Evolutionary conservation across 495 filamentous ascomycete genomes (phyloP).

Genomic region (Xylaria acuta): DNA sequence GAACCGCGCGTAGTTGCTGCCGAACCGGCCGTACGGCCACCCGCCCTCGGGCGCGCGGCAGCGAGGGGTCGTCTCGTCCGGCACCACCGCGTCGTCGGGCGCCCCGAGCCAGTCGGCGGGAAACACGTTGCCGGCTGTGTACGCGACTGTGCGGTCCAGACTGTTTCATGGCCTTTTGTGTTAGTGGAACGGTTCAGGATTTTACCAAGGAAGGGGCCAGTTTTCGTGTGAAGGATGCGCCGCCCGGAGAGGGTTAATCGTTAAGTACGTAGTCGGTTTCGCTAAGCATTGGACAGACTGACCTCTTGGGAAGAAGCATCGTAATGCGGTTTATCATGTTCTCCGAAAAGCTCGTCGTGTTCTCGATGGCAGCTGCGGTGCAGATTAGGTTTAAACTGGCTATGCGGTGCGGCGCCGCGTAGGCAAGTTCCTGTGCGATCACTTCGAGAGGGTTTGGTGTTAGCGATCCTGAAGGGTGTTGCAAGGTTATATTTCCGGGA

Average conservation of each 20-base stretch:
- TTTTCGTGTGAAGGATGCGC: not conserved
- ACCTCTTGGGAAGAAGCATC: constrained; percentile 70
- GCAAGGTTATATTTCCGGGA: not conserved
- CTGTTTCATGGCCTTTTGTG: constrained; percentile 23
- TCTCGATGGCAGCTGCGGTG: constrained; percentile 74
- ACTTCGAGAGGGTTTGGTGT: constrained; percentile 70
- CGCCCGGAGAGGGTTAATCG: not conserved
- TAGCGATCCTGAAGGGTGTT: not conserved
- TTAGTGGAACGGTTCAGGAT: not conserved
- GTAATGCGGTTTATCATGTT: constrained; percentile 71
- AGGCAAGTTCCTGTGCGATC: constrained; percentile 83
- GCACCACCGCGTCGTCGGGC: constrained; percentile 63
- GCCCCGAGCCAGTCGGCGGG: constrained; percentile 61
- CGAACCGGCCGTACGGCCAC: constrained; percentile 58
- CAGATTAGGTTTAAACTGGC: constrained; percentile 71
- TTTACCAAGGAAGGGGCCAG: not conserved
- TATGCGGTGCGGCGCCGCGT: constrained; percentile 66
- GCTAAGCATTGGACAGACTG: not conserved
- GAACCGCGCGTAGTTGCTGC: constrained; percentile 78
- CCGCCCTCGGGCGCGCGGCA: constrained; percentile 34
- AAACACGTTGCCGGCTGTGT: constrained; percentile 66
- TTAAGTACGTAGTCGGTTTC: not conserved
- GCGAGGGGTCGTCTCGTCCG: constrained; percentile 37
- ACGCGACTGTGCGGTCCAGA: constrained; percentile 44
- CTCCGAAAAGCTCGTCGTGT: constrained; percentile 60